Base-by-base conservation (phyloP, 805 yeast genomes). In the Candida tallmaniae region DNA sequence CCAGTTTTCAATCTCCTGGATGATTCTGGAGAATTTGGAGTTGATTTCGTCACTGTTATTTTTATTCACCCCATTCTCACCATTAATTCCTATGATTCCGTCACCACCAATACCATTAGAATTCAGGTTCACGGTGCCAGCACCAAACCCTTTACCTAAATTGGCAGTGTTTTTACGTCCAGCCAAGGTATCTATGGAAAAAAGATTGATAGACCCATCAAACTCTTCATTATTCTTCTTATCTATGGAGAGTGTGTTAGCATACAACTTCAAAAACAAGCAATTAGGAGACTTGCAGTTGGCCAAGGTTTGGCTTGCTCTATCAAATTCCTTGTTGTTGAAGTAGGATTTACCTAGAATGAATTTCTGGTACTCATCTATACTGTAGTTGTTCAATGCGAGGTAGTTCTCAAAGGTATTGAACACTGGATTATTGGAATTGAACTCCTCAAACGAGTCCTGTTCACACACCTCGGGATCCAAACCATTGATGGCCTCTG, bases 311-410 rank as follows among this genome's bases (percentile, higher is more conserved):
- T 68, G 64, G 4, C 83, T 76, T 37, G 89, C 83, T 18, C 97
- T 61, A 38, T 81, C 90, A 52, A 80, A 90, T 57, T 93, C 97
- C 47, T 83, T 80, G 50, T 86, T 78, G 48, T 78, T 82, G 64
- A 90, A 86, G 51, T 83, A 80, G 0, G 83, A 56, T 35, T 77
- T 75, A 1, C 90, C 96, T 18, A 86, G 62, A 11, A 74, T 44
- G 18, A 83, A 59, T 39, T 61, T 59, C 38, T 73, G 70, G 29
- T 54, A 58, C 37, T 66, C 71, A n/a, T 39, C 27, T 31, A 55
- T 48, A 37, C 77, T 78, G 2, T 39, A 41, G 12, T 42, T 23
- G 26, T 9, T 23, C n/a, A n/a, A n/a, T n/a, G n/a, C n/a, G n/a
- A n/a, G n/a, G n/a, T n/a, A n/a, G n/a, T n/a, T n/a, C n/a, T 46